Conservation (phyloP, 1,139 yeast genomes). For the Pichia sp. region DNA sequence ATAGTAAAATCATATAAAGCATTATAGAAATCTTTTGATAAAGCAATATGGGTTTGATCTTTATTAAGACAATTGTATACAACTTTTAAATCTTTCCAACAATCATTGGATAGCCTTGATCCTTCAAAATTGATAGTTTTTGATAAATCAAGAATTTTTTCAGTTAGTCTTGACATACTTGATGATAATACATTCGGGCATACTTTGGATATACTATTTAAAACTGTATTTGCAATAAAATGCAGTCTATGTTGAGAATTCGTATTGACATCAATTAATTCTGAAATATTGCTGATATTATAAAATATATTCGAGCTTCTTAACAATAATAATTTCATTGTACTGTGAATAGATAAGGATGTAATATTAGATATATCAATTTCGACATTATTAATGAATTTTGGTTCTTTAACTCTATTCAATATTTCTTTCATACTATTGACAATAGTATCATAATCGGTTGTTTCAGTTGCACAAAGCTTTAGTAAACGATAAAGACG, state of each 20-base stretch:
- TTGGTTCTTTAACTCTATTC: slow-evolving; percentile 46
- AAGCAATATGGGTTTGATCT: slow-evolving; percentile 32
- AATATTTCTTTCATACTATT: slow-evolving; percentile 60
- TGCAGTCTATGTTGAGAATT: slow-evolving; percentile 31
- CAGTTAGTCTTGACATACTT: slow-evolving; percentile 48
- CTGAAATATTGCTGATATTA: slow-evolving; percentile 59
- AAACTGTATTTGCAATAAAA: slow-evolving; percentile 42
- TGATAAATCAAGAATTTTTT: slow-evolving; percentile 21
- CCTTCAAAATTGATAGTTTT: not conserved
- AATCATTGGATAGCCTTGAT: slow-evolving; percentile 21
- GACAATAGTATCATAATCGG: slow-evolving; percentile 54
- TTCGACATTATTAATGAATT: slow-evolving; percentile 31
- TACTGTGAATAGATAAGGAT: slow-evolving; percentile 44
- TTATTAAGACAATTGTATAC: slow-evolving; percentile 52
- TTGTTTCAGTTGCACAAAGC: slow-evolving; percentile 48
- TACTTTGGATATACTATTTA: slow-evolving; percentile 54
- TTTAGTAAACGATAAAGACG: slow-evolving; percentile 52
- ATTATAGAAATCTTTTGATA: slow-evolving; percentile 17
- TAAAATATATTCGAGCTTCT: slow-evolving; percentile 57
- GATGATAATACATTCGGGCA: slow-evolving; percentile 62
- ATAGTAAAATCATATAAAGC: slow-evolving; percentile 34
- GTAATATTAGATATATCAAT: slow-evolving; percentile 28
- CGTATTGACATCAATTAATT: slow-evolving; percentile 44
- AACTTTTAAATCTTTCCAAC: slow-evolving; percentile 43
- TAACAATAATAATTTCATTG: slow-evolving; percentile 51